A percentile compares a stretch with the other conserved stretches of the same genome.
These are phyloP conservation scores for Eucalyptus curtisii DNA, from an alignment of 345 rosid species.

Conservation along the genomic window DNA sequence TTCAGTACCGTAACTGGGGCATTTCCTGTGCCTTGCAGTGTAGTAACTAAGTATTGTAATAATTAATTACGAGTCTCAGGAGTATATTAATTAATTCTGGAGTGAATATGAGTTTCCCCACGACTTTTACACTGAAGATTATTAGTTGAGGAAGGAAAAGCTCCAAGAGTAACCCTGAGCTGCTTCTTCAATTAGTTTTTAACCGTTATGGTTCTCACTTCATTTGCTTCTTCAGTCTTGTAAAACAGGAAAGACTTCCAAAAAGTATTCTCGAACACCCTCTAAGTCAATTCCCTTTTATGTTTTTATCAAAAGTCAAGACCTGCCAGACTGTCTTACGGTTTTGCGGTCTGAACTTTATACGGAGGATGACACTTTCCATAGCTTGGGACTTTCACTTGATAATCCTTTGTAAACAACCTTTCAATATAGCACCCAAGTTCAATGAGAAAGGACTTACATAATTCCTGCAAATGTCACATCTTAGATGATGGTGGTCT, in stretches of 20 bases:
- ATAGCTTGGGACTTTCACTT: neutral
- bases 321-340: neutral
- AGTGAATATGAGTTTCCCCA: neutral
- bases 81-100: neutral
- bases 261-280: neutral
- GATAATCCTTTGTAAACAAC: neutral
- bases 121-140: neutral
- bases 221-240: neutral
- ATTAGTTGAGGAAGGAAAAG: neutral
- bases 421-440: neutral
- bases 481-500: slow-evolving; percentile 66
- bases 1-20: neutral
- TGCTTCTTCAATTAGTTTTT: neutral
- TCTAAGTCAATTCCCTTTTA: neutral
- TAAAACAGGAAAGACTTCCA: neutral
- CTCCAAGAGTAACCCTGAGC: neutral
- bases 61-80: neutral
- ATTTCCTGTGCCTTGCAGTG: neutral
- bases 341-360: neutral
- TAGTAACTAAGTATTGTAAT: neutral
- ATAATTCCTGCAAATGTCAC: slow-evolving; percentile 70
- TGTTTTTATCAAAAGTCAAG: neutral
- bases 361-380: neutral
- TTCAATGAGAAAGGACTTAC: slow-evolving; percentile 33
- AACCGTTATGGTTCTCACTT: neutral